Evolutionary conservation across 345 rosid genomes (phyloP), one percentile per base, ranked within the genome.

Genomic region (Linum trigynum): DNA sequence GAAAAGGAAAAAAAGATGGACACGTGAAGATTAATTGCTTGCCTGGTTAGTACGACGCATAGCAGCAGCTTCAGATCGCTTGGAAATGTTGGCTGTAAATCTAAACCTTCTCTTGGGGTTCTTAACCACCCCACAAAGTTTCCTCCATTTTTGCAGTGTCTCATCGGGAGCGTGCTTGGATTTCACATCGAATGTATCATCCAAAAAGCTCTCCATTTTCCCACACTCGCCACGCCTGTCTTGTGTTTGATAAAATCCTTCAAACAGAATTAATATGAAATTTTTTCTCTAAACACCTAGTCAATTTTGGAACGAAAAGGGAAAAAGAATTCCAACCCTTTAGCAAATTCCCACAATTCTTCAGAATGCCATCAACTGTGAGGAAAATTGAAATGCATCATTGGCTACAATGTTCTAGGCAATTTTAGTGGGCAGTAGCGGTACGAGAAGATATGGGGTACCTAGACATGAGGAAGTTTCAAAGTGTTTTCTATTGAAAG

Each of bases 41-140:
- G 86, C 97, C 81, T 84, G 88, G 76, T 92, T 85, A 82, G 89
- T 83, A 5, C 74, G 76, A 5, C 98, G 95, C 96, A 92, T 92
- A 3, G 84, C 92, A 38, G 90, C 96, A 40, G 95, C 98, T 78
- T 92, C 96, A 40, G 62, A 40, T 36, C 98, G 90, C 78, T 92
- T 92, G 75, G 92, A 76, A 69, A 92, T 87, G 67, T 92, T 92
- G 61, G 96, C 92, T 0, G 92, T 85, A 80, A 85, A 87, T 2
- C 96, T 96, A 71, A 89, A 89, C 38, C 98, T 70, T 1, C 96
- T 81, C 67, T 89, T 92, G 15, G 88, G 96, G 65, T 92, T 92
- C 83, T 92, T 92, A 41, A 92, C 98, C 5, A 87, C 72, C 0
- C 91, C 86, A 2, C 95, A 87, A 5, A 81, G 65, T 9, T 81